Base-by-base conservation (phyloP, 2,329 filamentous ascomycete genomes). In the Colletotrichum sojae region DNA sequence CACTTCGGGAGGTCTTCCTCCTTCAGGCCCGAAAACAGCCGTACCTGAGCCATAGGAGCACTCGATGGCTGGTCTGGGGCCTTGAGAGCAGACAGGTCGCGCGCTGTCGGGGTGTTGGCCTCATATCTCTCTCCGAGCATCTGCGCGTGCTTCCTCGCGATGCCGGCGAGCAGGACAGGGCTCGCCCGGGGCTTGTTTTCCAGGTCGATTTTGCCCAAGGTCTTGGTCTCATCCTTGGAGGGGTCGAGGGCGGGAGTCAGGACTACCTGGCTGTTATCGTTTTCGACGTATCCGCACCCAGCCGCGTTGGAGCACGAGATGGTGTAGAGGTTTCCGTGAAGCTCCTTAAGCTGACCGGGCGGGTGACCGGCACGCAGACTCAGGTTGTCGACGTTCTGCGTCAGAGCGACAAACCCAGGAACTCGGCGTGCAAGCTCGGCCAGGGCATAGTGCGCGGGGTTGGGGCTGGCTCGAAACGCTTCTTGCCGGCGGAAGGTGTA, bases 381-480 rank as follows among this genome's bases (percentile, higher is more conserved):
- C 48, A 90, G 49, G 90, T 83, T 48, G 73, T 93, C 90, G 20
- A 92, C 89, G 74, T 92, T 93, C 76, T 92, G 91, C 51, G 83
- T 88, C 66, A 92, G 74, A 0, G 89, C 88, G 40, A 90, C 78
- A 74, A 92, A 92, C 5, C 77, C 76, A 1, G 71, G 82, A 60
- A 87, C 85, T 65, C 78, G 83, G 62, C 81, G 83, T 0, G 90
- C 85, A 5, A 92, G 78, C 74, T 89, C 87, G 0, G 90, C 89
- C 12, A 92, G 81, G 3, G 90, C 90, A 71, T 87, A 86, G 73
- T 92, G 90, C 0, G 89, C 90, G 18, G 82, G 80, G 71, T 92
- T 93, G 0, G 90, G 90, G 58, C 87, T 80, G 4, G 86, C 90
- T 49, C 85, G 81, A 36, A 92, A 80, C 0, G 91, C 88, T 86